Evolutionary conservation across 345 rosid genomes (phyloP), one percentile per base, ranked within the genome.

Genomic region (Excoecaria cochinchinensis): DNA sequence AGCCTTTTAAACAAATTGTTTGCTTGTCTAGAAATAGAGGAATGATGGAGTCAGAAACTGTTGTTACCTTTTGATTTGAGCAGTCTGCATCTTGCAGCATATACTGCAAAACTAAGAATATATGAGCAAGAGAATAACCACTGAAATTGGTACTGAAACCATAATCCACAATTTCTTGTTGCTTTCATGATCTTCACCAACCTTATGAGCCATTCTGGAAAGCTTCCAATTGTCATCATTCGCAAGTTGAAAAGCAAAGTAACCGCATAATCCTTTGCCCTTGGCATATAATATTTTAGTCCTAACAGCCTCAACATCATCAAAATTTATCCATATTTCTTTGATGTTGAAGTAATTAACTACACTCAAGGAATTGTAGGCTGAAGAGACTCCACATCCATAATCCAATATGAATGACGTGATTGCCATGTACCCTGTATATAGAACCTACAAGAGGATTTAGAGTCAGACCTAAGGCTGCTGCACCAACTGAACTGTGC

Each of bases 191-290:
- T 46, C 69, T 16, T 17, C 73, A 36, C 71, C 87, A 6, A 70
- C 48, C 61, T 65, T 4, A 55, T 78, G 69, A 73, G 84, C 86
- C 84, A 82, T 51, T 15, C 22, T 67, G 16, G 88, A 84, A 74
- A 89, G 90, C 58, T 12, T 72, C 89, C 88, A 84, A 40, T 85
- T 59, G 7, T 82, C 53, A 67, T 89, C 89, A 71, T 73, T 71
- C 9, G 25, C 0, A 5, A 85, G 81, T 19, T 73, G 75, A 78
- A 79, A 89, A 1, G 71, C 85, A 25, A 0, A 50, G 69, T 84
- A 89, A 59, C 90, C 92, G 40, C 52, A 77, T 6, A 89, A 79
- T 9, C 73, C 73, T 46, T 82, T 84, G 2, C 50, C 73, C 82
- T 65, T 81, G 46, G 86, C 83, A 67, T 86, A 88, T 36, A 77